These are phyloP conservation scores for Lyophyllum shimeji DNA, from an alignment of 768 basidiomycete species.

Conservation along the genomic window DNA sequence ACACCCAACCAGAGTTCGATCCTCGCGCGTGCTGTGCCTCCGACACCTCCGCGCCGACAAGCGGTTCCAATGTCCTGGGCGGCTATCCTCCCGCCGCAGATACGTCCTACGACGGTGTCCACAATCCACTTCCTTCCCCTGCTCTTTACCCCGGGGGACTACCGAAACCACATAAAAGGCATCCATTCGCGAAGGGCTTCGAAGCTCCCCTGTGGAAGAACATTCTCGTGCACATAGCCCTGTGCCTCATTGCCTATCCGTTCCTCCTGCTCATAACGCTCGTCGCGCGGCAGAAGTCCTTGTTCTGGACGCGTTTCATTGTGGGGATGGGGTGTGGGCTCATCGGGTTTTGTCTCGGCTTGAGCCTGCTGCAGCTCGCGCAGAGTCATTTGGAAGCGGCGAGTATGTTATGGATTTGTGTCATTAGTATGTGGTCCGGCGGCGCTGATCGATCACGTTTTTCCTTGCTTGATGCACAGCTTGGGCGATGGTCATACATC, in stretches of 20 bases:
- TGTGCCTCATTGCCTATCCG: constrained; percentile 35
- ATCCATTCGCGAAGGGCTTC: constrained; percentile 29
- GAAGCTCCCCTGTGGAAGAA: constrained; percentile 33
- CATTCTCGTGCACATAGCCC: constrained; percentile 26
- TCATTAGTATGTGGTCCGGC: no score
- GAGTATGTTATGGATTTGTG: constrained; percentile 24
- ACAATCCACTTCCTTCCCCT: constrained; percentile 9
- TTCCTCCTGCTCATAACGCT: constrained; percentile 28
- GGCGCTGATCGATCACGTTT: no score
- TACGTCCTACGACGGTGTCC: constrained; percentile 1
- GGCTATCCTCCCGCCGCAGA: background rate
- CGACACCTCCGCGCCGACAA: background rate
- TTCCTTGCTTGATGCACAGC: no score
- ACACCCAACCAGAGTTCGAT: constrained; percentile 13
- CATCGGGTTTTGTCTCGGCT: constrained; percentile 30
- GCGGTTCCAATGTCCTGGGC: background rate
- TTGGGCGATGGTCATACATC: constrained; percentile 46
- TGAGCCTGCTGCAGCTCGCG: constrained; percentile 28
- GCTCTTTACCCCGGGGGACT: constrained; percentile 12
- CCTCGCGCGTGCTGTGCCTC: background rate
- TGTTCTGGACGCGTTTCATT: constrained; percentile 42
- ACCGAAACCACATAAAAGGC: constrained; percentile 12
- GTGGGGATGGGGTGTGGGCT: constrained; percentile 34
- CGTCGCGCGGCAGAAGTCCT: constrained; percentile 25
- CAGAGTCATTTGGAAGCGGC: constrained; percentile 35